phyloP scores from a whole-genome alignment of 73 alveolate species.

The Paramecium sonneborni region DNA sequence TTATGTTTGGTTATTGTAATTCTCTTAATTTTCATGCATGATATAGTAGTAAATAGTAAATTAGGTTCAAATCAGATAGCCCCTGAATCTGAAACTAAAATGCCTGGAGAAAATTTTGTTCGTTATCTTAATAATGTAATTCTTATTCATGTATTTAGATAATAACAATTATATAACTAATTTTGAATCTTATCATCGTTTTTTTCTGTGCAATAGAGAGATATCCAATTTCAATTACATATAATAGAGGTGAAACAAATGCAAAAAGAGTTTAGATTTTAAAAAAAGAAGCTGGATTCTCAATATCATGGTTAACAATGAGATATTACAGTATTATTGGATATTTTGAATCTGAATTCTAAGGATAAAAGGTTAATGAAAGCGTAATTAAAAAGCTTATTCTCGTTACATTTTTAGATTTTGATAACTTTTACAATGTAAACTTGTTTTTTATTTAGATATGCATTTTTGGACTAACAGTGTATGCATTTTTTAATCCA shows the following conservation, averaged over 20 bases:
- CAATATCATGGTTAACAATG: slow-evolving; percentile 30
- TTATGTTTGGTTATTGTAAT: slow-evolving; percentile 49
- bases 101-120: neutral
- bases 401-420: neutral
- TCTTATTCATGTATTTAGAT: neutral
- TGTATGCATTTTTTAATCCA: slow-evolving; percentile 61
- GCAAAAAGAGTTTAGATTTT: slow-evolving; percentile 20
- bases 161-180: slow-evolving; percentile 35
- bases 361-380: neutral
- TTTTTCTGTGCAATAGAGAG: slow-evolving; percentile 66
- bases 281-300: slow-evolving; percentile 65
- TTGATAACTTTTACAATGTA: slow-evolving; percentile 46
- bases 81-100: neutral
- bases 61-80: slow-evolving; percentile 4
- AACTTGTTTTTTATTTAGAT: neutral
- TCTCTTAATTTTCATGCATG: slow-evolving; percentile 38
- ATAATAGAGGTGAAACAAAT: slow-evolving; percentile 52
- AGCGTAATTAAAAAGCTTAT: neutral
- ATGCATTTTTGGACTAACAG: slow-evolving; percentile 56
- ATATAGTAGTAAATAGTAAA: neutral
- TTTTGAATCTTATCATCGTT: neutral
- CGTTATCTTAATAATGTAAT: slow-evolving; percentile 28
- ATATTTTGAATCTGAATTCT: neutral
- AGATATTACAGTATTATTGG: slow-evolving; percentile 1
- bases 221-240: slow-evolving; percentile 65